Base-by-base conservation (phyloP, 371 early-diverging fungal genomes). In the Syncephalastrum monosporum region DNA sequence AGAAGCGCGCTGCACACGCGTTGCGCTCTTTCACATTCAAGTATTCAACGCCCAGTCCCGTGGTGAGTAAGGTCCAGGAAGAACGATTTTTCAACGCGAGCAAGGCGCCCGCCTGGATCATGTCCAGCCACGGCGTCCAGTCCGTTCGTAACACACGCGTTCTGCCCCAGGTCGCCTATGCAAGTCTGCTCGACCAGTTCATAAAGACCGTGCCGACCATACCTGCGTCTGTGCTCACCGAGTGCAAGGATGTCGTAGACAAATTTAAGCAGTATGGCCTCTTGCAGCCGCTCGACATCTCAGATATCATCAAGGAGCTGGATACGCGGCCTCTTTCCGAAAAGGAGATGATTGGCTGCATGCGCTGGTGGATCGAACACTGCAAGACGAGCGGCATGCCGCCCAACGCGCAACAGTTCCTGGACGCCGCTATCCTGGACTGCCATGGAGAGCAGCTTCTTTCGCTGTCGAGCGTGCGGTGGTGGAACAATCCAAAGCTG, bases 301-400 rank as follows among this genome's bases (percentile, higher is more conserved):
- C 62, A 0, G 95, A 94, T 68, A 80, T 93, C 1, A 57, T 88
- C 13, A 55, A 60, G 7, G 93, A 93, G 59, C 68, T 94, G 5
- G 72, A 79, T 42, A 65, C 67, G 38, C 67, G 89, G 0, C 69
- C 81, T 2, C 58, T 91, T 3, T 66, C 76, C 2, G 67, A 61
- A 14, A 63, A 61, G 0, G 91, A 93, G 59, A 82, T 87, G 70
- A 73, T 86, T 0, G 86, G 81, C 0, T 79, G 91, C 47, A 73
- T 94, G 68, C 79, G 79, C 59, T 94, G 94, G 94, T 92, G 89
- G 91, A 74, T 88, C 16, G 71, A 71, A 50, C 63, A 69, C 42
- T 67, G 61, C 55, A 67, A 59, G 16, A 45, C 59, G 2, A 33
- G 13, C 17, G 47, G 50, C 16, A 42, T 54, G 24, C 38, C 44